Evolutionary conservation across 2,329 filamentous ascomycete species (phyloP), one percentile per base, ranked within the genome.

Genomic region (Tricladium varicosporioides): DNA sequence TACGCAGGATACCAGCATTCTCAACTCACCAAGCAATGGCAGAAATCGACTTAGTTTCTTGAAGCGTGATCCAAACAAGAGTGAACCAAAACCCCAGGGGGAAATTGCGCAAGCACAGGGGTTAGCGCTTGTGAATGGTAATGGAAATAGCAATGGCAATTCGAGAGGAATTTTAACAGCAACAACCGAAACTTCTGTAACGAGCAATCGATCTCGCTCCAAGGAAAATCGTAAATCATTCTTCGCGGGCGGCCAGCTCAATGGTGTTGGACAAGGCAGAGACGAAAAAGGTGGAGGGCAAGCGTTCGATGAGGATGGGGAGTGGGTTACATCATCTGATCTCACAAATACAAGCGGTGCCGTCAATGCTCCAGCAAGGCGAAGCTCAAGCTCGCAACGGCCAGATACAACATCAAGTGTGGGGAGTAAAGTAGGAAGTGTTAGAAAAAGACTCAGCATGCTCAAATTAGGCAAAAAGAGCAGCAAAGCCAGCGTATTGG

Each of bases 261-360:
- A 50, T 15, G 55, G 50, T 19, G 22, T 33, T 8, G 16, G 10
- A 8, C 22, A 7, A 27, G 22, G 22, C 22, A 27, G 22, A 7
- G 22, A 27, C 22, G 22, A 27, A 7, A 27, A 27, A 27, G 7
- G 22, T 27, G 22, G 22, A 27, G 22, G 22, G 7, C 22, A 32
- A 2, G 5, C 40, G 18, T 15, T 44, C 5, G 45, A 44, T 15
- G 59, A 60, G 16, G 56, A 53, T 9, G 42, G 27, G 1, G 64
- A 65, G 22, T 68, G 65, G 63, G 51, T 66, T 32, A 67, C 67
- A 67, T 57, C 80, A 76, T 69, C 77, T 74, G 67, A 67, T 53
- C 32, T 62, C 5, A 32, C 53, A 43, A 33, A 15, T 16, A 11
- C 18, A 14, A 46, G 31, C 18, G 18, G 27, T 31, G 46, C 54